phyloP scores from a whole-genome alignment of 441 rosid species.

The Euphorbia neoarborescens region DNA sequence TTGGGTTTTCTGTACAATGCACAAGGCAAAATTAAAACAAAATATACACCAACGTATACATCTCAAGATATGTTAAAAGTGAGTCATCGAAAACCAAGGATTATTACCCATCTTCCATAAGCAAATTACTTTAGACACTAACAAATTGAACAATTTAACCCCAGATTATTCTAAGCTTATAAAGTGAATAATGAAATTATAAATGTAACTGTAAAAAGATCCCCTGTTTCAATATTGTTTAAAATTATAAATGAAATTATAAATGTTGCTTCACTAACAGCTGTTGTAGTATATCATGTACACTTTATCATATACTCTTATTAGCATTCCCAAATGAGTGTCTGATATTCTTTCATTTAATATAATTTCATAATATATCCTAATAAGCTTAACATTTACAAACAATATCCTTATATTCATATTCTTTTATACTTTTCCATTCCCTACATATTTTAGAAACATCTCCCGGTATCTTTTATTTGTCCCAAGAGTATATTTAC shows the following conservation, averaged over 20 bases:
- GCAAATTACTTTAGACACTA: background rate
- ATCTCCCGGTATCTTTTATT: background rate
- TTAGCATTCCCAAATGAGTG: background rate
- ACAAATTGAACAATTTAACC: background rate
- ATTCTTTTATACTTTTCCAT: too few species aligned
- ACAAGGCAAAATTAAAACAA: too few species aligned
- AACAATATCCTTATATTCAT: background rate
- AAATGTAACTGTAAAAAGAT: too few species aligned
- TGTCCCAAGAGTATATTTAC: background rate
- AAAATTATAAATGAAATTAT: background rate
- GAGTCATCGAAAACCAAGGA: too few species aligned
- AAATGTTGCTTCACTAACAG: background rate
- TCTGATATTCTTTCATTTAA: background rate
- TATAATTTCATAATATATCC: background rate
- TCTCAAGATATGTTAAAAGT: too few species aligned
- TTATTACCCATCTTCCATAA: background rate
- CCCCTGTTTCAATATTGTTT: too few species aligned
- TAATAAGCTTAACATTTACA: background rate
- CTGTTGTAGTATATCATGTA: too few species aligned
- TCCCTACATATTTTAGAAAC: background rate
- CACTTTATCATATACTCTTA: too few species aligned
- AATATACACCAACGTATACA: too few species aligned
- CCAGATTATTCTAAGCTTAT: background rate
- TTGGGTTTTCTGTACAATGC: too few species aligned
- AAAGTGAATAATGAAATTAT: background rate